These are phyloP conservation scores for Neurospora sp. DNA, from an alignment of 2,329 filamentous ascomycete species.

Conservation along the genomic window DNA sequence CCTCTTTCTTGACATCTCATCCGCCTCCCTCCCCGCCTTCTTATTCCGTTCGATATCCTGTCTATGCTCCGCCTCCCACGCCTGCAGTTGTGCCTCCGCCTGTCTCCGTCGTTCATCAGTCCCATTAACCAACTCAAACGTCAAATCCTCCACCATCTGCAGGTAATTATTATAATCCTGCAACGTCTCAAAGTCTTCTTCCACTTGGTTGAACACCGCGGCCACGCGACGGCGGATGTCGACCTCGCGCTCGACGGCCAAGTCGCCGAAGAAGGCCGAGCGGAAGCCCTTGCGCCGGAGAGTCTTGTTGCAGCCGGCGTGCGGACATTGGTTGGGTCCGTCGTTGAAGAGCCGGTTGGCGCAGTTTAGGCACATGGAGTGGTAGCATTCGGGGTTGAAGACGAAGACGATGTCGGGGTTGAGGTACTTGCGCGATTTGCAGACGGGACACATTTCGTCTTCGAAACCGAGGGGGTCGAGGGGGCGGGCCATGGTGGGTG, in stretches of 20 bases:
- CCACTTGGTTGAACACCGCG: constrained; percentile 71
- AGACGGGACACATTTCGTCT: constrained; percentile 83
- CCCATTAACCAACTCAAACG: constrained; percentile 74
- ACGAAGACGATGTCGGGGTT: constrained; percentile 91
- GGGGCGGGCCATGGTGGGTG: constrained; percentile 23
- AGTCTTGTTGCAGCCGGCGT: constrained; percentile 78
- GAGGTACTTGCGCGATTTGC: constrained; percentile 93
- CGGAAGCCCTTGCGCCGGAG: constrained; percentile 78
- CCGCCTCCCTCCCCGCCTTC: constrained; percentile 42
- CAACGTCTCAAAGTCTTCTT: constrained; percentile 84
- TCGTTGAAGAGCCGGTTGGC: constrained; percentile 89
- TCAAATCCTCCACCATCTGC: constrained; percentile 81
- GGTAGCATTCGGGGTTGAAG: constrained; percentile 97
- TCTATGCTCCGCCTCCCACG: constrained; percentile 66
- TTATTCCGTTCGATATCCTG: constrained; percentile 55
- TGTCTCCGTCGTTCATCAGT: constrained; percentile 44
- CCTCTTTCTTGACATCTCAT: constrained; percentile 41
- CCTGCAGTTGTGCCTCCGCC: constrained; percentile 41
- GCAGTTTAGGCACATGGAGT: constrained; percentile 96
- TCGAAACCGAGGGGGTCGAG: constrained; percentile 18
- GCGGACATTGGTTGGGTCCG: constrained; percentile 85
- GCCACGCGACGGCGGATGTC: constrained; percentile 78
- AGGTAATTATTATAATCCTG: constrained; percentile 88
- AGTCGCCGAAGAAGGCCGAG: constrained; percentile 79
- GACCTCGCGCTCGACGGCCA: constrained; percentile 82